A percentile compares a stretch with the other conserved stretches of the same genome.
phyloP scores from a whole-genome alignment of 2,329 filamentous ascomycete genomes.

The Domatiomyces catenatus region DNA sequence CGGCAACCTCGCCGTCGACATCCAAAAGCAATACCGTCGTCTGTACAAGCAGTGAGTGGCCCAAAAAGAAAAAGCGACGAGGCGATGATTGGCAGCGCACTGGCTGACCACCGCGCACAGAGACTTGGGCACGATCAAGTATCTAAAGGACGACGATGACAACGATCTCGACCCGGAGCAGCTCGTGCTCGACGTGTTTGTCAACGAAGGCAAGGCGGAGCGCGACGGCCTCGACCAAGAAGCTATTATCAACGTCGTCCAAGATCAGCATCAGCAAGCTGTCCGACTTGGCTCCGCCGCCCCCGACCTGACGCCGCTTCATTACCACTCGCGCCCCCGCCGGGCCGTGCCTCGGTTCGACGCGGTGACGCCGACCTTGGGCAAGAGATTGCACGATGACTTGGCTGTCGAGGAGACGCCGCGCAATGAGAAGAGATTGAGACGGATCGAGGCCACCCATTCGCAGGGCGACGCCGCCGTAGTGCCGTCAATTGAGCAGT shows the following conservation, averaged over 20 bases:
- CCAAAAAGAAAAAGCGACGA: background rate
- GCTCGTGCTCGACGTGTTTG: constrained; percentile 14
- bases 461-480: background rate
- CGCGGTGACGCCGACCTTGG: constrained; percentile 5
- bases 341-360: constrained; percentile 14
- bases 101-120: constrained; percentile 6
- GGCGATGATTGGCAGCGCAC: background rate
- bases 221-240: constrained; percentile 15
- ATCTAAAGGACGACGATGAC: constrained; percentile 17
- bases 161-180: constrained; percentile 16
- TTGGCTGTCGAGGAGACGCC: constrained; percentile 1
- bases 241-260: constrained; percentile 15
- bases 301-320: constrained; percentile 10
- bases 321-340: constrained; percentile 11
- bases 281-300: constrained; percentile 15
- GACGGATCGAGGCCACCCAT: constrained; percentile 7
- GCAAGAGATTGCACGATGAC: constrained; percentile 6
- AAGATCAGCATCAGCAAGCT: constrained; percentile 11
- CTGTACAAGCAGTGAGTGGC: constrained; percentile 14
- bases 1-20: constrained; percentile 13
- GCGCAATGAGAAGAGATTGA: constrained; percentile 6
- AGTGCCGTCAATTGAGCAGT: background rate
- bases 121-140: constrained; percentile 15
- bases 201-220: constrained; percentile 16
- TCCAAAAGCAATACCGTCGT: constrained; percentile 12